Conservation (phyloP, 805 yeast species). For the Cyberlindnera mycetangii region DNA sequence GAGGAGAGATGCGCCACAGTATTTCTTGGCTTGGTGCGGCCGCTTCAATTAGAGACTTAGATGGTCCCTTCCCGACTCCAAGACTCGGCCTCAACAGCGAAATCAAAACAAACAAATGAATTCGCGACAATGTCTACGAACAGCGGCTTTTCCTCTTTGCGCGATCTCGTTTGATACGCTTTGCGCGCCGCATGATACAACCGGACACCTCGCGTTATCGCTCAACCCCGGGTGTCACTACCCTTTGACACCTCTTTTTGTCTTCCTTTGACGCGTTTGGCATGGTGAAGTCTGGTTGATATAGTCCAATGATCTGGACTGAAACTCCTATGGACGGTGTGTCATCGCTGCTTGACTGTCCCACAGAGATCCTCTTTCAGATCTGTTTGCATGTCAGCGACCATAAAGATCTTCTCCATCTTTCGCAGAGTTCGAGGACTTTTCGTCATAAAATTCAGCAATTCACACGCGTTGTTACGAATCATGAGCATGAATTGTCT, state of each 20-base stretch:
- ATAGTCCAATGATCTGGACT: not conserved
- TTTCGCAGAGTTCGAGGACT: not conserved
- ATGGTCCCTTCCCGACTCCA: too few species aligned
- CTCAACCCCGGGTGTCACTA: not conserved
- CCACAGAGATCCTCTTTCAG: slow-evolving; percentile 6
- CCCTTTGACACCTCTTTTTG: slow-evolving; percentile 7
- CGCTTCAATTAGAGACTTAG: too few species aligned
- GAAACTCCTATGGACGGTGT: not conserved
- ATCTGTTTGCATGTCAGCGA: slow-evolving; percentile 6
- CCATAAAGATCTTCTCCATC: slow-evolving; percentile 4
- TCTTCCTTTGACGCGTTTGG: not conserved
- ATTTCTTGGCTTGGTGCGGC: too few species aligned
- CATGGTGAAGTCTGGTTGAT: too few species aligned
- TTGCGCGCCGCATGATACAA: not conserved
- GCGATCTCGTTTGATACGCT: not conserved
- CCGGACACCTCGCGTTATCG: not conserved
- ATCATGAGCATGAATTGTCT: slow-evolving; percentile 1
- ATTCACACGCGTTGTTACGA: slow-evolving; percentile 7
- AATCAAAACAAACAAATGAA: slow-evolving; percentile 1
- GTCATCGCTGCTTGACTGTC: not conserved
- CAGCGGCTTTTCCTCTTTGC: too few species aligned
- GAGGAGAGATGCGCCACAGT: too few species aligned
- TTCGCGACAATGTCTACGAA: too few species aligned
- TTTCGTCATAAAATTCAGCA: not conserved
- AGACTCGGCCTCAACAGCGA: too few species aligned